phyloP scores from a whole-genome alignment of 1,139 yeast species.

The Hansenula sp. region DNA sequence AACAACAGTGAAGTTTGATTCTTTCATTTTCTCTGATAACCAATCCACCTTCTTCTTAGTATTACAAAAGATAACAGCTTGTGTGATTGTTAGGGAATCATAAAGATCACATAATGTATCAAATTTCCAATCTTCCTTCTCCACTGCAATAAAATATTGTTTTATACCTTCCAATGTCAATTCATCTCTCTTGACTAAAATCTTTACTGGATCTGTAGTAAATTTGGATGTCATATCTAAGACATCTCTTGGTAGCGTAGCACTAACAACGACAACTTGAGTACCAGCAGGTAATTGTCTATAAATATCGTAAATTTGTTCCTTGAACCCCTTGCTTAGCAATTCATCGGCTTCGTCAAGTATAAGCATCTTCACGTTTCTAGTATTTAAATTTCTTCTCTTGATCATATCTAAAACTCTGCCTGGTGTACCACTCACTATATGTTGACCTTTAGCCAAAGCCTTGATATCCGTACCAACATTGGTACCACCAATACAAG shows the following conservation, averaged over 20 bases:
- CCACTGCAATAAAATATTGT: conserved; percentile 83
- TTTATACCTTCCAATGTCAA: conserved; percentile 85
- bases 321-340: conserved; percentile 86
- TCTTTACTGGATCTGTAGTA: conserved; percentile 87
- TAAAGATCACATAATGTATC: conserved; percentile 91
- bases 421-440: conserved; percentile 98
- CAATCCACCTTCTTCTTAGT: conserved; percentile 91
- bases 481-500: conserved; percentile 90
- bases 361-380: conserved; percentile 76
- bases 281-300: conserved; percentile 72
- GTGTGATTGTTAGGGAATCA: conserved; percentile 92
- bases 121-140: conserved; percentile 92
- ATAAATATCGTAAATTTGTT: conserved; percentile 87
- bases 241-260: conserved; percentile 85
- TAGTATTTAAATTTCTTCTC: conserved; percentile 62
- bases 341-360: conserved; percentile 96
- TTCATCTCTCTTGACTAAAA: conserved; percentile 86
- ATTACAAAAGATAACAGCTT: conserved; percentile 94
- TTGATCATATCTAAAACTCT: conserved; percentile 86
- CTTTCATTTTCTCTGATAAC: conserved; percentile 74
- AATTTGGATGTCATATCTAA: conserved; percentile 82
- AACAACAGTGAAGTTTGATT: conserved; percentile 82
- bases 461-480: conserved; percentile 78
- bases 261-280: conserved; percentile 93
- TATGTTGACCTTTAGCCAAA: conserved; percentile 75